Conservation (phyloP, 2,329 filamentous ascomycete genomes). For the Sarocladiaceae sp. region DNA sequence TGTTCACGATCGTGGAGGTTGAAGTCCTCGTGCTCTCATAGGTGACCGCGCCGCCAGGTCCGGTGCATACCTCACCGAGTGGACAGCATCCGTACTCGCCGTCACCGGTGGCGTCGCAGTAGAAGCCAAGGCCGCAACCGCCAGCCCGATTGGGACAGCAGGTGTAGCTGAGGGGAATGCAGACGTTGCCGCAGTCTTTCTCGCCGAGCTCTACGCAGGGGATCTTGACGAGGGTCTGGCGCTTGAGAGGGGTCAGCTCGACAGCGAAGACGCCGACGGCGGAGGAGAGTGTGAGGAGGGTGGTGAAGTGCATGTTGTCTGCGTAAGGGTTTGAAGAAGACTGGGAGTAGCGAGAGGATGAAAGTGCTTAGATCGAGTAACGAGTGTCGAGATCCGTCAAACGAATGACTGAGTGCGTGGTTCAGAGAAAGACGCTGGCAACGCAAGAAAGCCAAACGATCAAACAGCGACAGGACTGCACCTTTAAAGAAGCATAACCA, state of each 20-base stretch:
- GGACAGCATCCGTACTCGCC: constrained; percentile 21
- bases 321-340: background rate
- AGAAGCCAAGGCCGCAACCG: constrained; percentile 19
- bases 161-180: constrained; percentile 20
- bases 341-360: background rate
- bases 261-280: constrained; percentile 15
- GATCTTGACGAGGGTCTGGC: constrained; percentile 15
- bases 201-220: constrained; percentile 18
- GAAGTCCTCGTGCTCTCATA: background rate
- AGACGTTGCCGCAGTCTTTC: constrained; percentile 23
- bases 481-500: no score
- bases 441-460: no score
- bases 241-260: constrained; percentile 14
- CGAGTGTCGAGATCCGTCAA: background rate
- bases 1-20: background rate
- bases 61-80: constrained; percentile 20
- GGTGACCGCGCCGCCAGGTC: constrained; percentile 18
- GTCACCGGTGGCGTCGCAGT: constrained; percentile 21
- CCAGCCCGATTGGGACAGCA: constrained; percentile 23
- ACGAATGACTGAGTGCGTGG: no score
- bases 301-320: background rate
- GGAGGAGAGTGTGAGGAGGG: constrained; percentile 17
- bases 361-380: background rate
- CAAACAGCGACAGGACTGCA: no score
- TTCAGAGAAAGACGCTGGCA: no score